Conservation (phyloP, 805 yeast genomes). For the Candida caryicola region DNA sequence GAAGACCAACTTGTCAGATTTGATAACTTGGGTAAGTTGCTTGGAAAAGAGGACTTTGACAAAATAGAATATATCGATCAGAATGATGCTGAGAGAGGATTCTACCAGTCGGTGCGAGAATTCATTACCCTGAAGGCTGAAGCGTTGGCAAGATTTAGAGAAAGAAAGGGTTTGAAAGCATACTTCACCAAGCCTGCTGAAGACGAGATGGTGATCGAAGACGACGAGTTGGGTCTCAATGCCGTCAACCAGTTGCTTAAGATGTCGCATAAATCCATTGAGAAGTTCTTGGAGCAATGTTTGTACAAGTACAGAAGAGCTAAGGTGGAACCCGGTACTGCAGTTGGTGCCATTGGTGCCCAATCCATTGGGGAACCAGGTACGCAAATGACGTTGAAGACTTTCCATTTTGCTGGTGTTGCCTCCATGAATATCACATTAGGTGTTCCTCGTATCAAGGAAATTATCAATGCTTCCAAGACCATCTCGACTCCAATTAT, state of each 20-base stretch:
- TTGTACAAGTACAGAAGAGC: slow-evolving; percentile 82
- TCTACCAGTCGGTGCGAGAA: slow-evolving; percentile 70
- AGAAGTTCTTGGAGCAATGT: slow-evolving; percentile 70
- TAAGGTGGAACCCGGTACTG: slow-evolving; percentile 97
- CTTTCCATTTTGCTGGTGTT: slow-evolving; percentile 99
- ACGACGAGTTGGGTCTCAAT: slow-evolving; percentile 22
- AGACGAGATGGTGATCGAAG: slow-evolving; percentile 40
- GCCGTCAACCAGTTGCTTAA: slow-evolving; percentile 65
- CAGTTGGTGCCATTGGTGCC: slow-evolving; percentile 99
- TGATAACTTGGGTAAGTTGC: slow-evolving; percentile 69
- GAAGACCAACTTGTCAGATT: slow-evolving; percentile 58
- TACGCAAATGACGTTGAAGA: slow-evolving; percentile 91
- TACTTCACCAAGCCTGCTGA: slow-evolving; percentile 40
- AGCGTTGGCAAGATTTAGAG: slow-evolving; percentile 56
- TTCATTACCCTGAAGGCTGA: slow-evolving; percentile 59
- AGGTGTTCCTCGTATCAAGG: slow-evolving; percentile 99
- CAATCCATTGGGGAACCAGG: slow-evolving; percentile 99
- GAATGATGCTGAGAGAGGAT: slow-evolving; percentile 81
- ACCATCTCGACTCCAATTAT: slow-evolving; percentile 94
- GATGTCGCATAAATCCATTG: slow-evolving; percentile 59
- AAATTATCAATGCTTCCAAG: slow-evolving; percentile 95
- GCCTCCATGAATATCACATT: slow-evolving; percentile 98
- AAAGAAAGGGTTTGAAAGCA: slow-evolving; percentile 47
- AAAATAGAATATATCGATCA: slow-evolving; percentile 74
- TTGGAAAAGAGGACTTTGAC: slow-evolving; percentile 39